Evolutionary conservation across 179 eudicot species (phyloP).

Genomic region (Spergularia azorica): DNA sequence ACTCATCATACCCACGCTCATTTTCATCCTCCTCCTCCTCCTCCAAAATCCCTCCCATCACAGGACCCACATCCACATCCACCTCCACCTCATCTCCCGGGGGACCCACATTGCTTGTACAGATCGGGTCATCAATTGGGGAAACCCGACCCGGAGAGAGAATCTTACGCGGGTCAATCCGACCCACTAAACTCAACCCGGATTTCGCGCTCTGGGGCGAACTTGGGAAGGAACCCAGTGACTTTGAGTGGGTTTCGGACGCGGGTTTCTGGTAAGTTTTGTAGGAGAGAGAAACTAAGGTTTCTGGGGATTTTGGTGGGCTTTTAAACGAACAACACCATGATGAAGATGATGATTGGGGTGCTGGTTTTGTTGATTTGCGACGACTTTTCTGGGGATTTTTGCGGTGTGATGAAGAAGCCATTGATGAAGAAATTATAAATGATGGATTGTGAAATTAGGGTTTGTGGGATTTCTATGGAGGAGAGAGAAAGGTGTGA

Average conservation of each 20-base stretch:
- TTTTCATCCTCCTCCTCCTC: slow-evolving; percentile 19
- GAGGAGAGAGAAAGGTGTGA: neutral
- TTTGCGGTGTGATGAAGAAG: slow-evolving; percentile 22
- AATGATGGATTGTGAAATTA: slow-evolving; percentile 4
- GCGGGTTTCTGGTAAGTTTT: slow-evolving; percentile 21
- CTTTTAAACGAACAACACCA: slow-evolving; percentile 80
- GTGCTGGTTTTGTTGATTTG: slow-evolving; percentile 8
- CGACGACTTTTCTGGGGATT: slow-evolving; percentile 24
- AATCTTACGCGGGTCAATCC: slow-evolving; percentile 71
- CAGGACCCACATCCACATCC: slow-evolving; percentile 30
- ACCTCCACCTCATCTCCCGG: slow-evolving; percentile 18
- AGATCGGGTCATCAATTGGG: slow-evolving; percentile 61
- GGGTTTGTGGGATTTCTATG: slow-evolving; percentile 3
- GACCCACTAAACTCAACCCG: slow-evolving; percentile 46
- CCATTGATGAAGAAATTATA: slow-evolving; percentile 25
- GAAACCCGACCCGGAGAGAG: slow-evolving; percentile 96
- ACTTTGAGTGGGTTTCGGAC: slow-evolving; percentile 36
- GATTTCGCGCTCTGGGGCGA: slow-evolving; percentile 58
- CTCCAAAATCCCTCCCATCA: slow-evolving; percentile 18
- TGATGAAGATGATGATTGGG: slow-evolving; percentile 40
- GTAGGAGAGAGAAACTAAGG: slow-evolving; percentile 31
- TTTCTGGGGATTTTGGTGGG: slow-evolving; percentile 71
- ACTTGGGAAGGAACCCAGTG: slow-evolving; percentile 39
- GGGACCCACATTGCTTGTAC: slow-evolving; percentile 19
- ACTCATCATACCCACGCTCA: slow-evolving; percentile 51